Base-by-base conservation (phyloP, 345 rosid species). In the Xanthoceras sorbifolium region DNA sequence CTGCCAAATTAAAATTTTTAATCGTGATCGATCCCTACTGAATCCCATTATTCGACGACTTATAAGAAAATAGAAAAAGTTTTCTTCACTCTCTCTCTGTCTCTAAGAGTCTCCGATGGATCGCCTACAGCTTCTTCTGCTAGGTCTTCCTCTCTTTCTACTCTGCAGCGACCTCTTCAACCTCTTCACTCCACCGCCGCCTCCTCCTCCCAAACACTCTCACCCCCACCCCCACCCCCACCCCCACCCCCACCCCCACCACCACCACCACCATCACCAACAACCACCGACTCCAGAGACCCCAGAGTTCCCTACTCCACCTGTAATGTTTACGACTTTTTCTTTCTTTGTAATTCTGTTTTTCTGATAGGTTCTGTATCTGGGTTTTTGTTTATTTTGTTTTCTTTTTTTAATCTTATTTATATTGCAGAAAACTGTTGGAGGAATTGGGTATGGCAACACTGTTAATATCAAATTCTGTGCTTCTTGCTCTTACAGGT, bases 401-500 rank as follows among this genome's bases (percentile, higher is more conserved):
- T 0, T 59, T 18, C n/a, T 70, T 54, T 6, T 60, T 71, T 25
- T 57, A 2, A 3, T 36, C 40, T 31, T 55, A 12, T 44, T 73
- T 61, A 1, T 63, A 4, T 34, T 79, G 84, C 79, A 92, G 97
- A 82, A 89, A 68, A 78, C 77, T 22, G 50, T 79, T 26, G 94
- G 87, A 36, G 86, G 86, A n/a, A 64, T 85, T 48, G 97, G 97
- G 9, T 77, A 88, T 67, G 97, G 95, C 62, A 84, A 79, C 55
- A 85, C 92, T 0, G 91, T 94, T 36, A 81, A 84, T 69, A 94
- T 94, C 70, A 85, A 86, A 78, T 93, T 93, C 74, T 93, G 98
- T 74, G 89, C 91, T 67, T 94, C 98, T 52, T 94, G 98, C 82
- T 90, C 97, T 23, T 94, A 82, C 84, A 89, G 85, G 97, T 91